A percentile compares a stretch with the other conserved stretches of the same genome.
Conservation (phyloP, 805 yeast species). For the Metschnikowia matae region DNA sequence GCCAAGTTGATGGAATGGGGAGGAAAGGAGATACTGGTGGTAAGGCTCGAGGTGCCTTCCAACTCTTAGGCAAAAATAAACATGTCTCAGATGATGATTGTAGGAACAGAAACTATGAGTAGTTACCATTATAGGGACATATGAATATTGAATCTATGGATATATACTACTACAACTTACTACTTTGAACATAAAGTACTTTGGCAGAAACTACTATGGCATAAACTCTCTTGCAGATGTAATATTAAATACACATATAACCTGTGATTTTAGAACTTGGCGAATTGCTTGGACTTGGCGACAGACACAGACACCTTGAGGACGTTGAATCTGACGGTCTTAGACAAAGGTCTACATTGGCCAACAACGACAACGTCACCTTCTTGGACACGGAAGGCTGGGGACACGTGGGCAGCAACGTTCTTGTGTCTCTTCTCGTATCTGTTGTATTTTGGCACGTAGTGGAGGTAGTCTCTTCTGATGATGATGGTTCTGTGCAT, state of each 20-base stretch:
- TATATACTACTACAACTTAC: no score
- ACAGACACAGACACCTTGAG: slow-evolving; percentile 88
- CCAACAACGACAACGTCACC: slow-evolving; percentile 99
- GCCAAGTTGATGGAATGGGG: slow-evolving; percentile 61
- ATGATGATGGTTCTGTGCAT: slow-evolving; percentile 99
- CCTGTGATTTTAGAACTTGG: slow-evolving; percentile 73
- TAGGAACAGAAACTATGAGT: no score
- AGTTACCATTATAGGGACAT: no score
- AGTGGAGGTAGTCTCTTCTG: slow-evolving; percentile 99
- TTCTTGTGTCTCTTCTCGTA: slow-evolving; percentile 99
- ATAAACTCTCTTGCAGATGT: slow-evolving; percentile 15
- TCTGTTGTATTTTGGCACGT: slow-evolving; percentile 99
- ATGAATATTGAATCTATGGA: no score
- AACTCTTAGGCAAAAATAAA: slow-evolving; percentile 27
- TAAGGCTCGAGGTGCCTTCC: slow-evolving; percentile 54
- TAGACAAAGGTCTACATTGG: slow-evolving; percentile 99
- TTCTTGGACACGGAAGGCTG: slow-evolving; percentile 99
- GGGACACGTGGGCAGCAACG: slow-evolving; percentile 99
- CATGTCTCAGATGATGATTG: no score
- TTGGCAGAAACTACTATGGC: no score
- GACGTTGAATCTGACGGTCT: slow-evolving; percentile 99
- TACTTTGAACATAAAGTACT: no score
- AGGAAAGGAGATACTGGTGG: slow-evolving; percentile 45
- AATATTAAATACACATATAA: slow-evolving; percentile 17
- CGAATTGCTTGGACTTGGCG: slow-evolving; percentile 90